Evolutionary conservation across 257 asterid species (phyloP).

Genomic region (Nicotiana obtusifolia): DNA sequence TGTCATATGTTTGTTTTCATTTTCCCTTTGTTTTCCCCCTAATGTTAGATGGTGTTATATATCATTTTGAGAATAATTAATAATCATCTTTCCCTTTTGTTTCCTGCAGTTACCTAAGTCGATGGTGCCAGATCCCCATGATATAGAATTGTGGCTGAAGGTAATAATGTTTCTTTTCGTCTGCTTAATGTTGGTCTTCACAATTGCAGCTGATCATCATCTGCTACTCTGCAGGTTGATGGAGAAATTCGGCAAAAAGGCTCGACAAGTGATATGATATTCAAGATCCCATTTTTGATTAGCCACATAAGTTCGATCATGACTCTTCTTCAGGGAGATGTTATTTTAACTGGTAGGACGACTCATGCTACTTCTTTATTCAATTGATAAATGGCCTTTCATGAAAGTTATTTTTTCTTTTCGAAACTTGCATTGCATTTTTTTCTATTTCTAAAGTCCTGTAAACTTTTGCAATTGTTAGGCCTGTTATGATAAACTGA

Average conservation of each 20-base stretch:
- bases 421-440: background rate
- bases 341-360: constrained; percentile 74
- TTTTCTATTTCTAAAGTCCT: background rate
- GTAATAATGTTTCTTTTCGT: constrained; percentile 27
- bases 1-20: constrained; percentile 1
- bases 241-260: constrained; percentile 89
- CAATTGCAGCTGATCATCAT: background rate
- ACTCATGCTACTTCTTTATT: constrained; percentile 3
- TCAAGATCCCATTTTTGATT: constrained; percentile 90
- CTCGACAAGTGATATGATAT: constrained; percentile 86
- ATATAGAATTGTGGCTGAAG: constrained; percentile 87
- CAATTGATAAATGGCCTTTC: background rate
- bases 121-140: constrained; percentile 82
- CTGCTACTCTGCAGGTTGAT: constrained; percentile 59
- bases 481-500: background rate
- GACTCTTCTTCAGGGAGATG: constrained; percentile 93
- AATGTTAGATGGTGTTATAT: background rate
- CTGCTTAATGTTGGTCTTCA: background rate
- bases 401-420: background rate
- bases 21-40: background rate
- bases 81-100: background rate
- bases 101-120: constrained; percentile 55
- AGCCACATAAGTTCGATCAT: constrained; percentile 93
- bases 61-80: background rate
- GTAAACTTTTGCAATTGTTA: background rate